A percentile compares a stretch with the other conserved stretches of the same genome.
phyloP scores from a whole-genome alignment of 768 basidiomycete genomes.

The Suillus weaverae region DNA sequence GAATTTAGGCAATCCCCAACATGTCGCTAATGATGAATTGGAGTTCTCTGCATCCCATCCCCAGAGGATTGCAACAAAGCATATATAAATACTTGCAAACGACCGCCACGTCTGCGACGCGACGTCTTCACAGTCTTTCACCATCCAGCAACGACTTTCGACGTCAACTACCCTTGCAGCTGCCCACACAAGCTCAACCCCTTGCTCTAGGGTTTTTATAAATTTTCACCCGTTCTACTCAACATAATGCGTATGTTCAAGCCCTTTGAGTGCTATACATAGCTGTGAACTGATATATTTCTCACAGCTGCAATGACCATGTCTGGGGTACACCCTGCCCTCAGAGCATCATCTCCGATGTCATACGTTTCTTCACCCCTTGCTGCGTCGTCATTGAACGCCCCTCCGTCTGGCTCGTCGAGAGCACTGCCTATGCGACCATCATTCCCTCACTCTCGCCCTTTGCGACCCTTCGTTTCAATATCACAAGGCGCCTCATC shows the following conservation, averaged over 20 bases:
- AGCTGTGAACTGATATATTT: slow-evolving; percentile 10
- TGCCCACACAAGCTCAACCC: neutral
- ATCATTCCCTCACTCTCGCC: slow-evolving; percentile 70
- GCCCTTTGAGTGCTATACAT: neutral
- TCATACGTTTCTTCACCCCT: slow-evolving; percentile 65
- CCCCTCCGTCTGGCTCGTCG: slow-evolving; percentile 30
- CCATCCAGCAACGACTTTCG: neutral
- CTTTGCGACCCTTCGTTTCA: slow-evolving; percentile 75
- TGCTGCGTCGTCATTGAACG: slow-evolving; percentile 41
- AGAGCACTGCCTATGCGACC: slow-evolving; percentile 41
- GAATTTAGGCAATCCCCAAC: slow-evolving; percentile 29
- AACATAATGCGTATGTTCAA: slow-evolving; percentile 40
- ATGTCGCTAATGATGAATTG: slow-evolving; percentile 9
- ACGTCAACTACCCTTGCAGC: slow-evolving; percentile 7
- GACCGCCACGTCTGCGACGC: slow-evolving; percentile 28
- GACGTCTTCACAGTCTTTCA: slow-evolving; percentile 30
- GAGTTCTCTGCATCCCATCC: slow-evolving; percentile 1
- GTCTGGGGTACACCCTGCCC: slow-evolving; percentile 32
- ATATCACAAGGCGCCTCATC: slow-evolving; percentile 36
- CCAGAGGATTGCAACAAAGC: slow-evolving; percentile 24
- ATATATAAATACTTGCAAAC: slow-evolving; percentile 31
- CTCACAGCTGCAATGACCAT: slow-evolving; percentile 44
- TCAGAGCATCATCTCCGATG: slow-evolving; percentile 28
- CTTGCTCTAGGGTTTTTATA: too few species aligned
- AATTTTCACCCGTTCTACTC: slow-evolving; percentile 8